Base-by-base conservation (phyloP, 192 early-diverging fungal genomes). In the Podila horticola region DNA sequence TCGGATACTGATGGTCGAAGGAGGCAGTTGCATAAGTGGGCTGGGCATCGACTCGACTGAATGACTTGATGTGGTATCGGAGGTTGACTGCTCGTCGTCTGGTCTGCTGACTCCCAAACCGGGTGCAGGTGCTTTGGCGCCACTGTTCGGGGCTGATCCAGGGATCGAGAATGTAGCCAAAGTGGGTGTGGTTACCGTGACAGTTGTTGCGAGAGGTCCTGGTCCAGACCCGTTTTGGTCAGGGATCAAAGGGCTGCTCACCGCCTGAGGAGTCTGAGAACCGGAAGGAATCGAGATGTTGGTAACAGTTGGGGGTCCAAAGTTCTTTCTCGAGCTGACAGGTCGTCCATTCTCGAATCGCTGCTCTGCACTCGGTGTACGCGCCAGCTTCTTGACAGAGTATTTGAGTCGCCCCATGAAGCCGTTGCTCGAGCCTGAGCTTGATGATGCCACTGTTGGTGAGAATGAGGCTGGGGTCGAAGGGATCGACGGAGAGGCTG, bases 381-480 rank as follows among this genome's bases (percentile, higher is more conserved):
- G 60, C 2, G 79, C 62, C 31, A 84, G 33, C 41, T 90, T 90
- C n/a, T 85, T 86, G 4, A 84, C 82, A 61, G 86, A 84, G 29
- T 82, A 82, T 13, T 86, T 87, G 30, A 90, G 41, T 20, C 88
- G 75, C n/a, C 86, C 79, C 85, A 89, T 86, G 29, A 82, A 82
- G 15, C 74, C 49, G 70, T 82, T 68, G 82, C 85, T 64, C 77
- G 82, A 28, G 71, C 77, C 64, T 66, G 87, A 52, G 64, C 63
- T 65, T 79, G 86, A 24, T 72, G 85, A 61, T 5, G 52, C 45
- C 17, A 64, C 68, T 28, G 51, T 28, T 8, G 64, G 22, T 33
- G 75, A 65, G 36, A 36, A 62, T 8, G 59, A 61, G 26, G 61
- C 29, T 48, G 75, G 58, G 10, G 69, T 62, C 30, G 75, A 79